These are phyloP conservation scores for Microdochium trichocladiopsis DNA, from an alignment of 2,329 filamentous ascomycete genomes.

Conservation along the genomic window DNA sequence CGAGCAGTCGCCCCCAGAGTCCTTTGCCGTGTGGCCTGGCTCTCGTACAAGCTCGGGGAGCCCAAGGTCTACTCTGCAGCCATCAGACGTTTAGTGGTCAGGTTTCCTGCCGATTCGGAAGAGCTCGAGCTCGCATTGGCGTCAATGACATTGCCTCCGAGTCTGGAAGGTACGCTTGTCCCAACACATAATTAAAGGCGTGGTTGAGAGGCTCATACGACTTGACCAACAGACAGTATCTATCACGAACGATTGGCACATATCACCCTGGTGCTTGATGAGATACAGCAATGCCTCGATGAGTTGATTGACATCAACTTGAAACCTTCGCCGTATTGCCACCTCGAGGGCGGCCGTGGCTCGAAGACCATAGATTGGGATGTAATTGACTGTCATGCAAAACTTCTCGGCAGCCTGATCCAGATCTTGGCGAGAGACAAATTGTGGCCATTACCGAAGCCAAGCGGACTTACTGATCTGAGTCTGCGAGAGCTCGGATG, in stretches of 20 bases:
- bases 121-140: neutral
- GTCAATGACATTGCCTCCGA: neutral
- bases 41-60: neutral
- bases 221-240: neutral
- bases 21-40: neutral
- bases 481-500: neutral
- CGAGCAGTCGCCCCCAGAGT: too few relatives aligned
- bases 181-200: too few relatives aligned
- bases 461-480: neutral
- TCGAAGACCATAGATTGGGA: too few relatives aligned
- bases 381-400: neutral
- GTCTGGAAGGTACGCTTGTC: neutral
- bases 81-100: neutral
- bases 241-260: neutral
- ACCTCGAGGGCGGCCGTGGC: too few relatives aligned
- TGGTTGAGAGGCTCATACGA: too few relatives aligned
- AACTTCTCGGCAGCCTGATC: neutral
- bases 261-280: neutral
- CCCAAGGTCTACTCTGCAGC: neutral
- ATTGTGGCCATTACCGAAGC: neutral
- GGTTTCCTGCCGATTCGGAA: neutral
- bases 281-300: neutral
- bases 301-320: neutral
- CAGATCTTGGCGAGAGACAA: neutral
- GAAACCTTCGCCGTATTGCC: neutral